Evolutionary conservation across 1,284 basidiomycete species (phyloP).

Genomic region (Cryptococcus sp.): DNA sequence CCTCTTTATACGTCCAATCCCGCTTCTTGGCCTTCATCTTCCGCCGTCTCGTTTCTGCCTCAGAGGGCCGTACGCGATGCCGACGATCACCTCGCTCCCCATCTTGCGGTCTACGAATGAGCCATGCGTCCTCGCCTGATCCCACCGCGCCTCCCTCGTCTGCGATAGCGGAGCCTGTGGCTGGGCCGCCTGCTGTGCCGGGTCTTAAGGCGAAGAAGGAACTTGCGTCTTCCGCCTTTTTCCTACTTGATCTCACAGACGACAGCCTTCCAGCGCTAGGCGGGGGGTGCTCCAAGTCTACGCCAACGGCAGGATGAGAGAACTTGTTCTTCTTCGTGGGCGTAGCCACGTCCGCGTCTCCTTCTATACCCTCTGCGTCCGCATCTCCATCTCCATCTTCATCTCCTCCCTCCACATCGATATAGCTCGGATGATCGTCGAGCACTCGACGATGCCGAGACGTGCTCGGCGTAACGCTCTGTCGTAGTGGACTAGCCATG

Average conservation of each 20-base stretch:
- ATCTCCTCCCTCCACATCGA: conserved; percentile 1
- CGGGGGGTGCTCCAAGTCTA: conserved; percentile 25
- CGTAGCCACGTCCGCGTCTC: conserved; percentile 21
- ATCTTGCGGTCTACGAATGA: conserved; percentile 8
- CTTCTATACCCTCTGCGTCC: conserved; percentile 15
- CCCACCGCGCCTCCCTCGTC: conserved; percentile 9
- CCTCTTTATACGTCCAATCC: conserved; percentile 43
- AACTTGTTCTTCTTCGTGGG: conserved; percentile 33
- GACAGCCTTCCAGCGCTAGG: neutral
- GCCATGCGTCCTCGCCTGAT: conserved; percentile 8
- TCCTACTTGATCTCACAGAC: conserved; percentile 1
- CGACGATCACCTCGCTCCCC: neutral
- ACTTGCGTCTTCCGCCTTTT: conserved; percentile 23
- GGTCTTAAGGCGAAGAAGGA: conserved; percentile 48
- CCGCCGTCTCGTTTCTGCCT: conserved; percentile 1
- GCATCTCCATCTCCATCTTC: conserved; percentile 2
- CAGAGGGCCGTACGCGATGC: neutral
- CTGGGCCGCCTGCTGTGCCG: conserved; percentile 8
- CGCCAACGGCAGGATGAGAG: conserved; percentile 9
- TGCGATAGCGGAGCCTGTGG: neutral
- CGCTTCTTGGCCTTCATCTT: conserved; percentile 14
- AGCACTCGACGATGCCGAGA: neutral
- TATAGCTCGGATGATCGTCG: neutral
- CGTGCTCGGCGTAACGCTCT: conserved; percentile 29
- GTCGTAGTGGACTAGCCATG: conserved; percentile 28